Evolutionary conservation across 2,329 filamentous ascomycete genomes (phyloP).

Genomic region (Sporothrix mexicana): DNA sequence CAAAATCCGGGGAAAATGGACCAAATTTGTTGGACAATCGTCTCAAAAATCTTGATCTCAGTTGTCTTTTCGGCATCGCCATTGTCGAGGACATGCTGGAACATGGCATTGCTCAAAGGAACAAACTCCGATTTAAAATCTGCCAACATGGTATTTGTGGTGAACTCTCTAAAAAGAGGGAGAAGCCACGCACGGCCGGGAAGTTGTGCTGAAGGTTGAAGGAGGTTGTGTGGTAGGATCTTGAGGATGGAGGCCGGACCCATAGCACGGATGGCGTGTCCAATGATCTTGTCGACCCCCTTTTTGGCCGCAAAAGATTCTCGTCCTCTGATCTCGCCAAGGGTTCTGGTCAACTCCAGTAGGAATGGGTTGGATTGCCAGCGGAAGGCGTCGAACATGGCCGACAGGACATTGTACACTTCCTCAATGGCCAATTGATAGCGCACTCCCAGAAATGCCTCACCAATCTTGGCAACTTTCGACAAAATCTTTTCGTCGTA

Average conservation of each 20-base stretch:
- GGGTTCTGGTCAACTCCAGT: constrained; percentile 72
- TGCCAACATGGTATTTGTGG: constrained; percentile 82
- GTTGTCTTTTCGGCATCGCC: constrained; percentile 85
- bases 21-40: constrained; percentile 94
- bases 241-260: constrained; percentile 83
- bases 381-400: constrained; percentile 83
- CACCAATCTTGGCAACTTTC: constrained; percentile 75
- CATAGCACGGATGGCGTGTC: constrained; percentile 86
- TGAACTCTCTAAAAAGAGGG: constrained; percentile 85
- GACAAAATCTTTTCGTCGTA: constrained; percentile 90
- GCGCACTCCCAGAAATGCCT: constrained; percentile 81
- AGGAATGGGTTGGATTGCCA: constrained; percentile 86
- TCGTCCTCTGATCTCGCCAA: constrained; percentile 87
- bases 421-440: constrained; percentile 96
- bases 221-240: constrained; percentile 84
- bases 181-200: constrained; percentile 93
- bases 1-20: constrained; percentile 93
- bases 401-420: constrained; percentile 85
- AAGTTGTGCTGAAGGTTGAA: constrained; percentile 75
- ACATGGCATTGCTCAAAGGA: constrained; percentile 87
- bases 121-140: constrained; percentile 89
- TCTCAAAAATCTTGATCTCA: constrained; percentile 98
- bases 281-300: constrained; percentile 88
- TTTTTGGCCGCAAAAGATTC: constrained; percentile 93
- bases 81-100: constrained; percentile 84